Evolutionary conservation across 768 basidiomycete genomes (phyloP), one percentile per base, ranked within the genome.

Genomic region (Amanita muscaria): DNA sequence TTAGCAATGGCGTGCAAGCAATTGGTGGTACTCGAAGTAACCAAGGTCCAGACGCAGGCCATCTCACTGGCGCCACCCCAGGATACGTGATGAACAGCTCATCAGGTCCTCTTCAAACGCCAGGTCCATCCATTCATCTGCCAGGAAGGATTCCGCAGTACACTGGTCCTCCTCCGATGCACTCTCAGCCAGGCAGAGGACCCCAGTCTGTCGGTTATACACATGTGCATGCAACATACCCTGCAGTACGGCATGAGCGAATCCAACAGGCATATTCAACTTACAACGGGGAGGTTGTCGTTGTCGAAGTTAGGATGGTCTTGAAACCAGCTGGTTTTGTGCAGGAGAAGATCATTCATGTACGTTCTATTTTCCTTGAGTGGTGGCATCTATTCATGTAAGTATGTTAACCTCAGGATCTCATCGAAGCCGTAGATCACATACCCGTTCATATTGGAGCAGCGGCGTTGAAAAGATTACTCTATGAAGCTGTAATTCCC

Each of bases 361-460:
- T 37, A 37, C 8, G 36, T 37, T 3, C 3, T 2, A 5, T 14
- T 9, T n/a, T n/a, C n/a, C n/a, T n/a, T n/a, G n/a, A n/a, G n/a
- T n/a, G 18, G 1, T 22, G 48, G 21, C 23, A 44, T 16, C 12
- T 44, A 39, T 18, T 39, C 4, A 33, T 32, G 3, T n/a, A n/a
- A n/a, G n/a, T n/a, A n/a, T 6, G 18, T 46, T 14, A 22, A 40
- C 39, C 32, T 14, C 29, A 57, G 58, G 49, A 54, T 22, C 15
- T 57, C 10, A 3, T 56, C n/a, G 56, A 58, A 47, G 52, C 49
- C 3, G 48, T 59, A 1, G 42, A 49, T 8, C 42, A 59, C 34
- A 51, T 59, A 32, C 55, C 56, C 1, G 54, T 51, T 25, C 57
- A 58, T 36, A 57, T 61, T 21, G 56, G 57, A 10, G 49, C 49